phyloP scores from a whole-genome alignment of 108 stramenopile species.

The Phaeodactylum tricornutum region DNA sequence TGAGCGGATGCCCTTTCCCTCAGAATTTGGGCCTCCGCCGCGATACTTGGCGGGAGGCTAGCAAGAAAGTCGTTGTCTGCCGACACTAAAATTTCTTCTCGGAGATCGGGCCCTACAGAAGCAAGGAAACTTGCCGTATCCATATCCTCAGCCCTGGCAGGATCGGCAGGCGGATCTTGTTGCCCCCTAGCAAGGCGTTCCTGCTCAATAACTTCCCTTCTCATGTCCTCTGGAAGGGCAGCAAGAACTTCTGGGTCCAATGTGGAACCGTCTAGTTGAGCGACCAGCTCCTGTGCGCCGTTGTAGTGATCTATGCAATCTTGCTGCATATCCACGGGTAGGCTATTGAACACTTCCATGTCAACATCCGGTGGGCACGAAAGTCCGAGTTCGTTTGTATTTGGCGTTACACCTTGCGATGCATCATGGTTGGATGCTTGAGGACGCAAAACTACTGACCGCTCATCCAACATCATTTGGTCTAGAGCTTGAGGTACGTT shows the following conservation, averaged over 20 bases:
- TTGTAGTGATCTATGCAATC: constrained; percentile 76
- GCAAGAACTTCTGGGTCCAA: constrained; percentile 90
- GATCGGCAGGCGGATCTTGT: constrained; percentile 72
- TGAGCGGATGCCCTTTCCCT: constrained; percentile 70
- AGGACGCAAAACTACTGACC: no score
- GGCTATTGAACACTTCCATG: constrained; percentile 77
- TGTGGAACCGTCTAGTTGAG: constrained; percentile 72
- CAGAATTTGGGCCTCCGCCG: constrained; percentile 82
- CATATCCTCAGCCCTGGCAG: constrained; percentile 82
- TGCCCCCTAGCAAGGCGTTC: constrained; percentile 76
- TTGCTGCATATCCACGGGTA: constrained; percentile 87
- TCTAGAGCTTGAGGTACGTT: not conserved
- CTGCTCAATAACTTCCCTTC: constrained; percentile 88
- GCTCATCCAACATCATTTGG: not conserved
- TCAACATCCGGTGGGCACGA: constrained; percentile 88
- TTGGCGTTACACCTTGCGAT: not conserved
- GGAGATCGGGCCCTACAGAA: constrained; percentile 82
- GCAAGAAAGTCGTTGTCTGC: constrained; percentile 74
- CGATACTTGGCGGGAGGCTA: constrained; percentile 71
- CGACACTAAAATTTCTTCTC: constrained; percentile 84
- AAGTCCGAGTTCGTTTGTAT: constrained; percentile 28
- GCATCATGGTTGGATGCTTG: constrained; percentile 3
- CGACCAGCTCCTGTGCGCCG: constrained; percentile 36
- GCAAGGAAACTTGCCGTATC: constrained; percentile 90
- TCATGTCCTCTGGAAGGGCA: constrained; percentile 90